Conservation (phyloP, 73 alveolate genomes). For the Stentor roeselii region DNA sequence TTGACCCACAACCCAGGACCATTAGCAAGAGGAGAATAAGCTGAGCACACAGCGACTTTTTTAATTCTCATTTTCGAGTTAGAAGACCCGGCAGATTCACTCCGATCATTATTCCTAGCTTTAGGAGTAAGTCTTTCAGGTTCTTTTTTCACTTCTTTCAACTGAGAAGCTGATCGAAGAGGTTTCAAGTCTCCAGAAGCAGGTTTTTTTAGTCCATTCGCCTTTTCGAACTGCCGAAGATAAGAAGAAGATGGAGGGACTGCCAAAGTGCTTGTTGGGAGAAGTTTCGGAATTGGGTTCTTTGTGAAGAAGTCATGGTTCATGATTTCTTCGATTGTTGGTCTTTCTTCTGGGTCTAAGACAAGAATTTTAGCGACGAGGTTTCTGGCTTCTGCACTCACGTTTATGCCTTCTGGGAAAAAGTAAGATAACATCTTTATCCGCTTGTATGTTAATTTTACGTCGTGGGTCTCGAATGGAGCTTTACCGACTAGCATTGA, state of each 20-base stretch:
- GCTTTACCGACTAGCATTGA: conserved; percentile 67
- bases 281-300: conserved; percentile 73
- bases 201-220: too few species aligned
- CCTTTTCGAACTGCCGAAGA: conserved; percentile 44
- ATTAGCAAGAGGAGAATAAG: background rate
- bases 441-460: conserved; percentile 70
- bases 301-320: conserved; percentile 10
- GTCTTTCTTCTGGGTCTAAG: conserved; percentile 1
- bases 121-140: background rate
- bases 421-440: conserved; percentile 57
- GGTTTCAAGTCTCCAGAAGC: too few species aligned
- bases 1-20: conserved; percentile 75
- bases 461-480: conserved; percentile 87
- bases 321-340: background rate
- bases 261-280: conserved; percentile 85
- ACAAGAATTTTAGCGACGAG: background rate
- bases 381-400: background rate
- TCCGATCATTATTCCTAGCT: background rate
- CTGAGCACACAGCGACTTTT: conserved; percentile 3
- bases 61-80: background rate
- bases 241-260: conserved; percentile 85
- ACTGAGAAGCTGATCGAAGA: background rate
- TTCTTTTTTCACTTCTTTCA: background rate
- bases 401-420: conserved; percentile 61
- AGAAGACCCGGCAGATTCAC: background rate